Evolutionary conservation across 768 basidiomycete genomes (phyloP), one percentile per base, ranked within the genome.

Genomic region (Suillus weaverae): DNA sequence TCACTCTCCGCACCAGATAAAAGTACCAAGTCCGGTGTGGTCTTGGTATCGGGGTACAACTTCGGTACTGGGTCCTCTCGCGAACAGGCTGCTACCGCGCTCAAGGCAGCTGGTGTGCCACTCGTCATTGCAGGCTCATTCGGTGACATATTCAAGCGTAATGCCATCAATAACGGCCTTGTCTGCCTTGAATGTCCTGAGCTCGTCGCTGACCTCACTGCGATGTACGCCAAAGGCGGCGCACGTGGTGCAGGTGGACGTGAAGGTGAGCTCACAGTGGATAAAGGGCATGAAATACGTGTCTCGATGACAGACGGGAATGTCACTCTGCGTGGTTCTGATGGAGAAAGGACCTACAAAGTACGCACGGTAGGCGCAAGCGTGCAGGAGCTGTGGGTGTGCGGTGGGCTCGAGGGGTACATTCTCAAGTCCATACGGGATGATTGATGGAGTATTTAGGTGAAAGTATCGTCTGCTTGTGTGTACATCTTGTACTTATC

Each of bases 71-170:
- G 97, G 9, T 98, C 96, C 0, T 98, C 97, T 33, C 89, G 97
- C 62, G 97, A 99, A 78, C 97, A 99, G 75, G 97, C 97, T 2
- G 97, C 97, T 18, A 99, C 97, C 0, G 97, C 97, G 2, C 88
- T 99, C 67, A 95, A 95, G 74, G 86, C 95, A 8, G 93, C 97
- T 0, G 97, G 97, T 18, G 80, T 99, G 5, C 94, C 95, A 5
- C 81, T 97, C 59, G 95, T 99, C 62, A 85, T 99, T 64, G 95
- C 95, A n/a, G 97, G 96, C 39, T 97, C 95, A 36, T 99, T 99
- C 70, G 97, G 97, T 11, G 97, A 99, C 76, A 99, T 99, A 72
- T 99, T 97, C 85, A 98, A 99, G 81, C 89, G 97, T 38, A 99
- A 99, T 76, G 92, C 95, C 20, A 99, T 99, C 80, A 99, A 99